A percentile compares a stretch with the other conserved stretches of the same genome.
Conservation (phyloP, 2,329 filamentous ascomycete genomes). For the Sclerotinia borealis region DNA sequence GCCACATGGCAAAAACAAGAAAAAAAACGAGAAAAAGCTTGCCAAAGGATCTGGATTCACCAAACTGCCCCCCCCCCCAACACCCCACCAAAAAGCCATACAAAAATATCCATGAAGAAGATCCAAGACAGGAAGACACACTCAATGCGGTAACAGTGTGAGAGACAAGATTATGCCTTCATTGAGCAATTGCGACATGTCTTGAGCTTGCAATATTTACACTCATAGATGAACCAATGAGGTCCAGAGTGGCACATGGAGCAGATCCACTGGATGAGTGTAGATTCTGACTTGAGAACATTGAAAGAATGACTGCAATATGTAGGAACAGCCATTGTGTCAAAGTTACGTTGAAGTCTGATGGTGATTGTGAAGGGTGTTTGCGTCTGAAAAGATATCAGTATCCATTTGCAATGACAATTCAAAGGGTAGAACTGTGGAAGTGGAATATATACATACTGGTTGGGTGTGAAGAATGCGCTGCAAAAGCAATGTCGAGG, state of each 20-base stretch:
- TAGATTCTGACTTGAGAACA: slow-evolving; percentile 62
- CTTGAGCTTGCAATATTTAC: slow-evolving; percentile 62
- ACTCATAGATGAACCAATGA: slow-evolving; percentile 64
- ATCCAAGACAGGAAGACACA: not conserved
- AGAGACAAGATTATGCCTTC: slow-evolving; percentile 23
- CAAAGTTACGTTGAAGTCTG: not conserved
- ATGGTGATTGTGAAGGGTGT: not conserved
- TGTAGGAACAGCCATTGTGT: slow-evolving; percentile 46
- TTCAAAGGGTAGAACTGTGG: not conserved
- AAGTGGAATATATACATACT: not conserved
- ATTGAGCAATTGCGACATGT: slow-evolving; percentile 50
- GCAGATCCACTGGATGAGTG: slow-evolving; percentile 60
- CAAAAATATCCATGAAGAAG: not conserved
- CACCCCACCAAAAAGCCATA: not conserved
- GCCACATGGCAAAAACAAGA: not conserved
- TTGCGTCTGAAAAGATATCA: slow-evolving; percentile 1
- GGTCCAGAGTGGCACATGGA: slow-evolving; percentile 58
- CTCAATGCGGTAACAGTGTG: not conserved
- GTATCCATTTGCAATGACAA: not conserved
- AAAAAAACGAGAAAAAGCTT: not conserved
- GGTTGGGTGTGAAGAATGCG: not conserved
- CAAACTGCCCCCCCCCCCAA: not conserved
- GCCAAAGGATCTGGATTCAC: not conserved
- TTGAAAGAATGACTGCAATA: slow-evolving; percentile 58
- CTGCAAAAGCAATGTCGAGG: not conserved